phyloP scores from a whole-genome alignment of 192 early-diverging fungal species.

The Coemansia sp. region DNA sequence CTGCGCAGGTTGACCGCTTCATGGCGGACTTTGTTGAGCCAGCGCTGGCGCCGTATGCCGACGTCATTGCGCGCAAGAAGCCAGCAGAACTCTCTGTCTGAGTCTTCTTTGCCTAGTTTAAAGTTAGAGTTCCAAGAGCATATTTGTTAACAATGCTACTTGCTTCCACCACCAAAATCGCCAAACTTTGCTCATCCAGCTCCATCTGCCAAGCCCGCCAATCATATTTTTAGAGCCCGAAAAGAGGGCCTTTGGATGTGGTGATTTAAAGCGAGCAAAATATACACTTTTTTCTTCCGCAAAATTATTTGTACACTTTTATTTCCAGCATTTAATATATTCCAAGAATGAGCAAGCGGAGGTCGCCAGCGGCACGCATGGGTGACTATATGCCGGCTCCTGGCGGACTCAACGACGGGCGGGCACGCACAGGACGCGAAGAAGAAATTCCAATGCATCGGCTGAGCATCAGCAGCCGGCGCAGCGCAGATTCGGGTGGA shows the following conservation, averaged over 20 bases:
- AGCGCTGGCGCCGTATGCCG: conserved; percentile 75
- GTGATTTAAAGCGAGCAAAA: no score
- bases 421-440: background rate
- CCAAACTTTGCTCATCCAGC: no score
- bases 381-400: conserved; percentile 4
- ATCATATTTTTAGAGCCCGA: no score
- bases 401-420: background rate
- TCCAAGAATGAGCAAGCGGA: conserved; percentile 35
- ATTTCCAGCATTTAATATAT: background rate
- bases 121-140: no score
- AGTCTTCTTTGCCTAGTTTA: no score
- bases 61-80: conserved; percentile 54
- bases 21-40: conserved; percentile 75
- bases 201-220: no score
- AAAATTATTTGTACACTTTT: background rate
- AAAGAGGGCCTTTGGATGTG: no score
- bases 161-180: no score
- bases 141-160: no score
- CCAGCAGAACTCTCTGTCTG: conserved; percentile 47
- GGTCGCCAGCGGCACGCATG: conserved; percentile 12
- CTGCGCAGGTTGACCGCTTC: conserved; percentile 89
- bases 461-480: conserved; percentile 24
- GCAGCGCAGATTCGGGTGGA: conserved; percentile 9
- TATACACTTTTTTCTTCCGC: background rate
- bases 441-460: conserved; percentile 37